Base-by-base conservation (phyloP, 257 asterid species). In the Anisodus acutangulus region DNA sequence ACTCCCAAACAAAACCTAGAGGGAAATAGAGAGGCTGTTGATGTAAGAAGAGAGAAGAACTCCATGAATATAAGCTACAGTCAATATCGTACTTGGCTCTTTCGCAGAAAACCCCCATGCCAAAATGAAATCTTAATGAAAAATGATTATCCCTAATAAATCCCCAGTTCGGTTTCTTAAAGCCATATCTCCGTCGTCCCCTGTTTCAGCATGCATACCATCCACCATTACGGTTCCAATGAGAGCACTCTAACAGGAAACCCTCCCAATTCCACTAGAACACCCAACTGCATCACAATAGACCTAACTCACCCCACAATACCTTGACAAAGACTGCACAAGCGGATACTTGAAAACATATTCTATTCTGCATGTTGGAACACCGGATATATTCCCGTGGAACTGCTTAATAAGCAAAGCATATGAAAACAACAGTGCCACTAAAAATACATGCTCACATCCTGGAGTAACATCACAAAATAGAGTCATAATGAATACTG, bases 251-350 rank as follows among this genome's bases (percentile, higher is more conserved):
- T 7, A 74, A 22, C 4, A 53, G n/a, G n/a, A 74, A 74, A 74
- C 8, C 22, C 45, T 51, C 13, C 22, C 4, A 10, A 12, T 11
- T 1, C 13, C 62, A 76, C 45, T 49, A 22, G 22, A 76, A 76
- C 13, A 2, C 45, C 62, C 63, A 51, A 51, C 62, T 76, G 81
- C 45, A 22, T 49, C 80, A 74, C 80, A 76, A 51, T 26, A 76
- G 80, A 49, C 22, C 81, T 76, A 76, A 76, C 45, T 49, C 63
- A 51, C 13, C 63, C 19, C 45, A 22, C 10, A 51, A 37, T 51
- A 51, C 63, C 81, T 76, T 22, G 45, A 76, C 81, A 76, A 74
- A 76, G 62, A 6, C 49, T 55, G 17, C 4, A 82, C 31, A 63
- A 4, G 43, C 31, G 5, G 57, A 37, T 13, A 15, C 5, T 15